These are phyloP conservation scores for Sinapis alba DNA, from an alignment of 441 rosid species.

Conservation along the genomic window DNA sequence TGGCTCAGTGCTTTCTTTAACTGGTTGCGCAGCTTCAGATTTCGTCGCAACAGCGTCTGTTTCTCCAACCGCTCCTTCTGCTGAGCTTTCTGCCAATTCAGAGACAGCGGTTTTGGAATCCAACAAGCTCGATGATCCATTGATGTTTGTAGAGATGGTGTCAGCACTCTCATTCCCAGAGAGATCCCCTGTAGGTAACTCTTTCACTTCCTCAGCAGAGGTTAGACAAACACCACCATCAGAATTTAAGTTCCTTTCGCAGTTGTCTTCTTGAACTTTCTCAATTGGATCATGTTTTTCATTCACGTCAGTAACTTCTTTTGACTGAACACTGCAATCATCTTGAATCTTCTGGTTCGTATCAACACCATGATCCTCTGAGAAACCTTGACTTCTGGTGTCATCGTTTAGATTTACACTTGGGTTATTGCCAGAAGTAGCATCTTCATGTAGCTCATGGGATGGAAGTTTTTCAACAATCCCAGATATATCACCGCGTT, in stretches of 20 bases:
- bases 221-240: conserved; percentile 22
- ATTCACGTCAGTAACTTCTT: conserved; percentile 23
- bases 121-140: conserved; percentile 20
- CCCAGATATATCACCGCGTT: conserved; percentile 33
- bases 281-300: conserved; percentile 33
- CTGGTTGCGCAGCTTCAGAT: conserved; percentile 33
- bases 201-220: conserved; percentile 37
- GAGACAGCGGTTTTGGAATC: conserved; percentile 26
- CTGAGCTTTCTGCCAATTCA: conserved; percentile 31
- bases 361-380: conserved; percentile 25
- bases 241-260: conserved; percentile 21
- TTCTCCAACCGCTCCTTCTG: conserved; percentile 26
- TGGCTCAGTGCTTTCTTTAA: conserved; percentile 25
- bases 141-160: conserved; percentile 30
- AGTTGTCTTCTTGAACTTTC: conserved; percentile 23
- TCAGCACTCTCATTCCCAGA: conserved; percentile 32
- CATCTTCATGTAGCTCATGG: conserved; percentile 22
- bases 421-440: conserved; percentile 25
- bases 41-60: conserved; percentile 4
- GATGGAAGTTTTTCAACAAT: conserved; percentile 31
- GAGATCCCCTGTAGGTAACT: conserved; percentile 14
- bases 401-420: conserved; percentile 17
- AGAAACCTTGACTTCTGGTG: conserved; percentile 9
- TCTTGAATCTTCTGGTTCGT: conserved; percentile 18
- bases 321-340: conserved; percentile 15